Conservation (phyloP, 108 stramenopile species). For the Seminavis robusta region DNA sequence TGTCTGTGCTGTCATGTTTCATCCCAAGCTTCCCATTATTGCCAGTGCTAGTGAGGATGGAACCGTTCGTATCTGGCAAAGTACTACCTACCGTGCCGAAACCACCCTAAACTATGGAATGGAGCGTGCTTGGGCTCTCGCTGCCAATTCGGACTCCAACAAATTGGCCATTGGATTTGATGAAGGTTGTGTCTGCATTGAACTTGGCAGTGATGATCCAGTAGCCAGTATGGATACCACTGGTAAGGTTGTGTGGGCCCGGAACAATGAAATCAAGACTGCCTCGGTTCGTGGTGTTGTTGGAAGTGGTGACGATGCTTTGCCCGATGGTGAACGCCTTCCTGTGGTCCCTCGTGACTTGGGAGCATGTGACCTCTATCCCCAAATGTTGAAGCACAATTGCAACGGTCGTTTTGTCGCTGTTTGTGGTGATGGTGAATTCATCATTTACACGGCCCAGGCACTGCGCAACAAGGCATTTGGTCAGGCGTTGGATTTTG, state of each 20-base stretch:
- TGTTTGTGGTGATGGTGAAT: constrained; percentile 99
- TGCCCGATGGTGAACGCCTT: constrained; percentile 87
- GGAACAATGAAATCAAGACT: constrained; percentile 95
- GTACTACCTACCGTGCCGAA: constrained; percentile 97
- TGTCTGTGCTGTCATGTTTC: constrained; percentile 96
- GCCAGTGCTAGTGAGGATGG: constrained; percentile 97
- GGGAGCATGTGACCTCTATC: constrained; percentile 94
- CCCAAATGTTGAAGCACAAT: constrained; percentile 94
- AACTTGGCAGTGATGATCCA: constrained; percentile 96
- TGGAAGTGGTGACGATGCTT: constrained; percentile 69
- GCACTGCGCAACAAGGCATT: constrained; percentile 98
- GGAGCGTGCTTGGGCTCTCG: constrained; percentile 97
- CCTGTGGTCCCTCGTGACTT: constrained; percentile 84
- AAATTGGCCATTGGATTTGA: constrained; percentile 99
- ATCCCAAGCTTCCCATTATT: constrained; percentile 97
- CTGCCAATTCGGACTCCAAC: constrained; percentile 88
- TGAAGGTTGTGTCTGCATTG: constrained; percentile 97
- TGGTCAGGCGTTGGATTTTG: constrained; percentile 97
- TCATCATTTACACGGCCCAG: constrained; percentile 98
- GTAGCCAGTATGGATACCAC: constrained; percentile 98
- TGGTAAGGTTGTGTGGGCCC: constrained; percentile 96
- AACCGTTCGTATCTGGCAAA: constrained; percentile 97
- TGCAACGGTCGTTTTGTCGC: constrained; percentile 98
- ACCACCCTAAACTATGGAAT: constrained; percentile 99
- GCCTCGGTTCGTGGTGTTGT: constrained; percentile 87